phyloP scores from a whole-genome alignment of 352 stramenopile species.

The Blastocystis sp. region DNA sequence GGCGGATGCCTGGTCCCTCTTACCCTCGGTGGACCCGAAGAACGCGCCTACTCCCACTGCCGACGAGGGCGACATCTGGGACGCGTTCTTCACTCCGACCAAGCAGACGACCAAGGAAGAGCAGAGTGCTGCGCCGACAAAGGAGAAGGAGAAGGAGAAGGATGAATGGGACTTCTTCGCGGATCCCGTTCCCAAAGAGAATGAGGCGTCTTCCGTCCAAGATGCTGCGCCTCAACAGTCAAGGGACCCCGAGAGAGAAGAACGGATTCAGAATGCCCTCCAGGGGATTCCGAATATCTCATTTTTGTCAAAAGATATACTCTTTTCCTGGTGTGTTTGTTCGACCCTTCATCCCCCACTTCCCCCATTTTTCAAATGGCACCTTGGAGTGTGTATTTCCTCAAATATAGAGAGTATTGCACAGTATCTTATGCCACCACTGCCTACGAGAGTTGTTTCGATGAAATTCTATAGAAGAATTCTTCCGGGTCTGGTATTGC shows the following conservation, averaged over 20 bases:
- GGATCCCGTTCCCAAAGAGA: not conserved
- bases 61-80: too few species aligned
- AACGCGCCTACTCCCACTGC: too few species aligned
- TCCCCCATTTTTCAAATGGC: too few species aligned
- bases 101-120: too few species aligned
- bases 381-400: not conserved
- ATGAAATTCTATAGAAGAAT: slow-evolving; percentile 48
- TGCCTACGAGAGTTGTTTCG: not conserved
- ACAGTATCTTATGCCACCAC: not conserved
- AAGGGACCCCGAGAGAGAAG: not conserved
- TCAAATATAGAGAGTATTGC: not conserved
- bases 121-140: too few species aligned
- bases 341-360: not conserved
- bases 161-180: not conserved
- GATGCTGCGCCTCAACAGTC: not conserved
- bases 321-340: not conserved
- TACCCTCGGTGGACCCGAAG: too few species aligned
- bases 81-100: too few species aligned
- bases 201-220: not conserved
- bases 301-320: slow-evolving; percentile 31
- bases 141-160: not conserved
- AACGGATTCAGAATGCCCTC: not conserved
- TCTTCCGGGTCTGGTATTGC: slow-evolving; percentile 55
- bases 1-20: too few species aligned
- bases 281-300: not conserved